phyloP scores from a whole-genome alignment of 2,329 filamentous ascomycete genomes.

The Didymella pinodella region DNA sequence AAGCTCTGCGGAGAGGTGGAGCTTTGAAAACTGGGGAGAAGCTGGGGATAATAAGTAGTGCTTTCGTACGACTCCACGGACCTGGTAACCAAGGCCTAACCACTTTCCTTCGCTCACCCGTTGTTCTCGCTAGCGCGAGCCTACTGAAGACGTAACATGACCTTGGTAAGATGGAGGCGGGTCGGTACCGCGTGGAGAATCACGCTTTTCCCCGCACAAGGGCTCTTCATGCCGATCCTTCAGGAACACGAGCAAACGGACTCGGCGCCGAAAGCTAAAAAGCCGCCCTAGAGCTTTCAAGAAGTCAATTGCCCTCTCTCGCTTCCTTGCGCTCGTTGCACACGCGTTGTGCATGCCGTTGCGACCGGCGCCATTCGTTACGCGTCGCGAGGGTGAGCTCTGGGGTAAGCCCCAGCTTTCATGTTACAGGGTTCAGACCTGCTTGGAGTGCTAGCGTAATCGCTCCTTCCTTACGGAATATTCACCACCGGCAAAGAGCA shows the following conservation, averaged over 20 bases:
- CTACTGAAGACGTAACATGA: conserved; percentile 25
- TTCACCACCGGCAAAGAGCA: conserved; percentile 2
- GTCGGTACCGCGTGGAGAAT: conserved; percentile 26
- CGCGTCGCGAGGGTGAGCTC: conserved; percentile 8
- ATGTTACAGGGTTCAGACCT: conserved; percentile 13
- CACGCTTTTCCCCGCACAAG: conserved; percentile 39
- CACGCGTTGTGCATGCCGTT: neutral
- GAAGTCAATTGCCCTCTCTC: conserved; percentile 1
- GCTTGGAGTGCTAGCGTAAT: conserved; percentile 21
- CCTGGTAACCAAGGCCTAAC: conserved; percentile 32
- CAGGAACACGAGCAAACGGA: conserved; percentile 40
- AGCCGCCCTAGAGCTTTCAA: conserved; percentile 6
- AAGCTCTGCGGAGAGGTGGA: conserved; percentile 21
- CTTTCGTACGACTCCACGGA: conserved; percentile 25
- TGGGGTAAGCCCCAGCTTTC: conserved; percentile 11
- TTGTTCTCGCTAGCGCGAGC: conserved; percentile 17
- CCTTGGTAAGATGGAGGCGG: conserved; percentile 21
- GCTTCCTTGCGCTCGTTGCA: neutral
- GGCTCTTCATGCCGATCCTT: conserved; percentile 28
- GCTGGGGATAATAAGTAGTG: conserved; percentile 25
- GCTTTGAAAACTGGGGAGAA: conserved; percentile 24
- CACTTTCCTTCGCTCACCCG: conserved; percentile 21
- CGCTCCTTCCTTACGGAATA: conserved; percentile 3
- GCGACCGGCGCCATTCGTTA: conserved; percentile 3
- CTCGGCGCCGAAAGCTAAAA: conserved; percentile 15